Evolutionary conservation across 2,329 filamentous ascomycete genomes (phyloP).

Genomic region (Cladosporium austrohemisphaericum): DNA sequence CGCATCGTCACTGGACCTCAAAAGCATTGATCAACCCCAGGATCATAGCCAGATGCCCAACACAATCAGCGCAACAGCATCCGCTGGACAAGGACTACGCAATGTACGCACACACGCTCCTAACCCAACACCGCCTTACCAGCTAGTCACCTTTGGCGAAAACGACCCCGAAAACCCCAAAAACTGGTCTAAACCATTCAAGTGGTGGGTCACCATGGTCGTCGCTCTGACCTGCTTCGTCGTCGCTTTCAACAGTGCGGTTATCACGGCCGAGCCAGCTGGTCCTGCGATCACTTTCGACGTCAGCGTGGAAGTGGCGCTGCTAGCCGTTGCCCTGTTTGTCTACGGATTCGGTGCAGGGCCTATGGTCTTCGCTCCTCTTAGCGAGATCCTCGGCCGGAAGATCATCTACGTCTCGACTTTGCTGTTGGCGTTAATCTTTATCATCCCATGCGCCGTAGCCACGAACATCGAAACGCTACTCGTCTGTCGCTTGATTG

Average conservation of each 20-base stretch:
- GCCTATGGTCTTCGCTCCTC: conserved; percentile 41
- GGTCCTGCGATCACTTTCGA: conserved; percentile 61
- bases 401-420: conserved; percentile 47
- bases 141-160: conserved; percentile 61
- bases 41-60: no score
- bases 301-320: conserved; percentile 65
- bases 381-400: conserved; percentile 47
- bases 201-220: conserved; percentile 46
- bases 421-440: conserved; percentile 48
- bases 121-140: no score
- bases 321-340: conserved; percentile 55
- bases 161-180: conserved; percentile 20
- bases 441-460: conserved; percentile 54
- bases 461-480: conserved; percentile 53
- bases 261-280: conserved; percentile 60
- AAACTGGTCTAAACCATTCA: conserved; percentile 18
- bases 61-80: no score
- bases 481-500: conserved; percentile 52
- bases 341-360: conserved; percentile 20
- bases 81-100: no score
- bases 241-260: conserved; percentile 52
- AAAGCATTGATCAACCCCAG: neutral
- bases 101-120: no score
- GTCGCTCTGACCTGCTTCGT: conserved; percentile 38
- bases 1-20: neutral